Evolutionary conservation across 2,329 filamentous ascomycete genomes (phyloP).

Genomic region (Beauveria scarabaeidicola): DNA sequence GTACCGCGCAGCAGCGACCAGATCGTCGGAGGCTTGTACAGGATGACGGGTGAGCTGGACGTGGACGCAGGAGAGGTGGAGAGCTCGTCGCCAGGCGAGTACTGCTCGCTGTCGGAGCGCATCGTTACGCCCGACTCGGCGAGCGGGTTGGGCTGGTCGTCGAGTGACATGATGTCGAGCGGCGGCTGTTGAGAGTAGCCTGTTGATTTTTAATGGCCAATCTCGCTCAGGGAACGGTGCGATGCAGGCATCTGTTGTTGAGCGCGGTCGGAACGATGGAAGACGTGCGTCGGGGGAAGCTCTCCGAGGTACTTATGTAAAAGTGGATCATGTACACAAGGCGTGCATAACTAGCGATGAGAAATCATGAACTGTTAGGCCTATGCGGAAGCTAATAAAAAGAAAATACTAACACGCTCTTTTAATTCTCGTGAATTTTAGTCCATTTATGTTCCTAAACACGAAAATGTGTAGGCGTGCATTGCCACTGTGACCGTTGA

Average conservation of each 20-base stretch:
- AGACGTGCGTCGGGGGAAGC: not conserved
- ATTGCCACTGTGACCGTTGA: not conserved
- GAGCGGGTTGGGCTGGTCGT: slow-evolving; percentile 41
- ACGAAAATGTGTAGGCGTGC: too few relatives aligned
- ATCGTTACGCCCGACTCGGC: slow-evolving; percentile 69
- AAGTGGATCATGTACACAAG: not conserved
- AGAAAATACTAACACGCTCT: not conserved
- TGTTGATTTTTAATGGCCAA: too few relatives aligned
- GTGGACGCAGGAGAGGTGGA: slow-evolving; percentile 49
- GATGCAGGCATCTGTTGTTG: not conserved
- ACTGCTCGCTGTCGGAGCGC: slow-evolving; percentile 75
- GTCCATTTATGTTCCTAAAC: not conserved
- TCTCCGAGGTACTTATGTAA: slow-evolving; percentile 4
- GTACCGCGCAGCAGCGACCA: slow-evolving; percentile 81
- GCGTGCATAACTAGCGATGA: not conserved
- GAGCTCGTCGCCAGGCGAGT: slow-evolving; percentile 57
- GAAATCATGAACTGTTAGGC: not conserved
- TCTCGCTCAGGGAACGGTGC: too few relatives aligned
- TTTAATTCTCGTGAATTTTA: too few relatives aligned
- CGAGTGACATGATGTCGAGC: slow-evolving; percentile 10
- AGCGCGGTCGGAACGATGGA: not conserved
- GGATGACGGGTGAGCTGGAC: slow-evolving; percentile 57
- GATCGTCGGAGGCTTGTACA: slow-evolving; percentile 82
- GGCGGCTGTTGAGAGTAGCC: too few relatives aligned
- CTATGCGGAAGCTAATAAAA: not conserved